phyloP scores from a whole-genome alignment of 768 basidiomycete species.

The Boletus rufocinnamomeus region DNA sequence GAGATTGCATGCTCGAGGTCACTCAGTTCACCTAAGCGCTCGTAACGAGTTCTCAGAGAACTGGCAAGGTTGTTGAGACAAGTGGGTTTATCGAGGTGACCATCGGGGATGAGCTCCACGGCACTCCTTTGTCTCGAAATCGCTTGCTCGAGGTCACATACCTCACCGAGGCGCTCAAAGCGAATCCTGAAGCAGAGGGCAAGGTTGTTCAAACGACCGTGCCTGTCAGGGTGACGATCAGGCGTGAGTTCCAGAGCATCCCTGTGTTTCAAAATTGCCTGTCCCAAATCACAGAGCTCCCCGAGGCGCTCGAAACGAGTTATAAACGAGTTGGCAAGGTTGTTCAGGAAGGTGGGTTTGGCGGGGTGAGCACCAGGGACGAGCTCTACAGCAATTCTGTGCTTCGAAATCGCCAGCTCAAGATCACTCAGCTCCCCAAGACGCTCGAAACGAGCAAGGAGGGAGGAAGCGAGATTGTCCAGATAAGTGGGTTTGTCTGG shows the following conservation, averaged over 20 bases:
- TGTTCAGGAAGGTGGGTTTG: neutral
- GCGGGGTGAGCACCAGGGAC: neutral
- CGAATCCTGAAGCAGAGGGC: neutral
- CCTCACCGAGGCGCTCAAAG: neutral
- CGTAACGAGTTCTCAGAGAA: too few species aligned
- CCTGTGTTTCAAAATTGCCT: neutral
- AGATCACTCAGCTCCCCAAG: neutral
- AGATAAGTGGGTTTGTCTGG: neutral
- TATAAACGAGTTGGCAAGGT: neutral
- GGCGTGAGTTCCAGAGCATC: neutral
- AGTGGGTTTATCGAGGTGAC: too few species aligned
- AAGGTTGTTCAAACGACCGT: neutral
- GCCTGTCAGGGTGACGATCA: neutral
- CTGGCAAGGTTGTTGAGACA: too few species aligned
- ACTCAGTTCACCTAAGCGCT: too few species aligned
- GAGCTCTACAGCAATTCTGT: neutral
- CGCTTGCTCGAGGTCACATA: neutral
- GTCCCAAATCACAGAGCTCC: neutral
- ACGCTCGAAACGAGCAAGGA: neutral
- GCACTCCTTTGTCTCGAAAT: neutral
- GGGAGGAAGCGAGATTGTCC: neutral
- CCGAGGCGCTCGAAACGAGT: neutral
- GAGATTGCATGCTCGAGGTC: too few species aligned
- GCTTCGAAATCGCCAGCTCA: neutral
- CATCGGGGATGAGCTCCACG: too few species aligned